A percentile compares a stretch with the other conserved stretches of the same genome.
These are phyloP conservation scores for Leptographium wingfieldii DNA, from an alignment of 2,329 filamentous ascomycete genomes.

Conservation along the genomic window DNA sequence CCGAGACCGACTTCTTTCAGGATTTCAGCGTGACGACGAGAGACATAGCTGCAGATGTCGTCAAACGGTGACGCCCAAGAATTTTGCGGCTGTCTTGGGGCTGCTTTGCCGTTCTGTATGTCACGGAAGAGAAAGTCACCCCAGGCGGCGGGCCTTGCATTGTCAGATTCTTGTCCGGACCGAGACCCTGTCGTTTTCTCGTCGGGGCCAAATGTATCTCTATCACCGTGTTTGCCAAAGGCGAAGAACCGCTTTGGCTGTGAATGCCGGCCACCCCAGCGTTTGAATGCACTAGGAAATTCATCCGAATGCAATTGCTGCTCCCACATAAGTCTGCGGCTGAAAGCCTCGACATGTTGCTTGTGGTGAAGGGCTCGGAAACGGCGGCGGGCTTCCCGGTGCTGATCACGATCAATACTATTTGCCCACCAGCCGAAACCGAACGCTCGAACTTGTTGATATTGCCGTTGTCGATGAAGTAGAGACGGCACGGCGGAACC, in stretches of 20 bases:
- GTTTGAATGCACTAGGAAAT: slow-evolving; percentile 25
- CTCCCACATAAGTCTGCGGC: slow-evolving; percentile 34
- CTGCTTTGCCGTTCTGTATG: slow-evolving; percentile 2
- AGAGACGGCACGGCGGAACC: slow-evolving; percentile 10
- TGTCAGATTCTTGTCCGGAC: slow-evolving; percentile 29
- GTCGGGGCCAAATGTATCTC: slow-evolving; percentile 21
- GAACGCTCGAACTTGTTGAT: slow-evolving; percentile 35
- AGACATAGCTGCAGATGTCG: slow-evolving; percentile 22
- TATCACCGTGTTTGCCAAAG: slow-evolving; percentile 13
- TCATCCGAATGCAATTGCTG: slow-evolving; percentile 23
- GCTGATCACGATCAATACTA: slow-evolving; percentile 26
- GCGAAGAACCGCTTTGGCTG: slow-evolving; percentile 15
- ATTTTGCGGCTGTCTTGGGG: slow-evolving; percentile 13
- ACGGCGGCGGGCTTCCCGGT: slow-evolving; percentile 31
- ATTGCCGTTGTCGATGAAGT: slow-evolving; percentile 18
- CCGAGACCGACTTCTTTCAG: slow-evolving; percentile 4
- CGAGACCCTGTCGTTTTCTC: slow-evolving; percentile 25
- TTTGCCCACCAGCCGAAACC: slow-evolving; percentile 36
- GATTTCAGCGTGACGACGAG: slow-evolving; percentile 11
- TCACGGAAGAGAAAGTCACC: slow-evolving; percentile 28
- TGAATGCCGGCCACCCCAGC: slow-evolving; percentile 28
- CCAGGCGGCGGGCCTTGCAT: slow-evolving; percentile 31
- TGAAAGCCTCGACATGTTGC: slow-evolving; percentile 32
- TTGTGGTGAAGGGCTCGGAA: slow-evolving; percentile 28
- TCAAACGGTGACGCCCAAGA: slow-evolving; percentile 20